These are phyloP conservation scores for Colletotrichum horii DNA, from an alignment of 2,329 filamentous ascomycete species.

Conservation along the genomic window DNA sequence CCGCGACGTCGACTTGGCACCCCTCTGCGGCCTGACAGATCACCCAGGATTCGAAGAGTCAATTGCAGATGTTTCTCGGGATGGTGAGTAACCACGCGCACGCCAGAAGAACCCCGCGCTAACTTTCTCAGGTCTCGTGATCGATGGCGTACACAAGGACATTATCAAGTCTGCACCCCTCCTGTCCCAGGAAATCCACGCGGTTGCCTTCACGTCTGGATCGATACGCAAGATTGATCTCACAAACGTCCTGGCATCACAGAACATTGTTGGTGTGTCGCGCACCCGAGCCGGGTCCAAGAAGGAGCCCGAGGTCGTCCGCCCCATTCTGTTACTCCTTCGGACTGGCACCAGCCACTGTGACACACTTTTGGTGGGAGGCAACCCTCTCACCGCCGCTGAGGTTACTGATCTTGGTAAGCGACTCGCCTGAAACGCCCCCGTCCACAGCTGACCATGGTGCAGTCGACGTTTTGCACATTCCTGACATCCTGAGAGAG, in stretches of 20 bases:
- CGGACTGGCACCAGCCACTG: constrained; percentile 52
- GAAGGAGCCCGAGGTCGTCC: constrained; percentile 44
- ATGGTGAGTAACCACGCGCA: constrained; percentile 42
- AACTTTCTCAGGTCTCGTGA: constrained; percentile 10
- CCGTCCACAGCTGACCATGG: background rate
- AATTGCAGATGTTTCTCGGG: constrained; percentile 57
- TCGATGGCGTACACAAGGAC: constrained; percentile 22
- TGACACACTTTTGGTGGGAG: constrained; percentile 55
- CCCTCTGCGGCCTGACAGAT: constrained; percentile 46
- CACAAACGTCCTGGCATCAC: constrained; percentile 42
- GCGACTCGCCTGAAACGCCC: background rate
- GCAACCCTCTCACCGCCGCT: constrained; percentile 49
- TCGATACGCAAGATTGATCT: constrained; percentile 61
- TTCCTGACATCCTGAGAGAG: constrained; percentile 41
- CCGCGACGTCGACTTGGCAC: constrained; percentile 53
- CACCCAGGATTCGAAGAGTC: constrained; percentile 47
- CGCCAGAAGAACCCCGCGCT: background rate
- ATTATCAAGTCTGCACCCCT: constrained; percentile 46
- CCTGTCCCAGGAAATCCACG: constrained; percentile 61
- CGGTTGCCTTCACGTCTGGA: constrained; percentile 59
- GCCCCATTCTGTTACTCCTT: constrained; percentile 55
- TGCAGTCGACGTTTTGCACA: constrained; percentile 32
- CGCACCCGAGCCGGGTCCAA: constrained; percentile 10
- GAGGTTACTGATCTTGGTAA: constrained; percentile 57
- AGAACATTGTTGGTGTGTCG: constrained; percentile 7